A percentile compares a stretch with the other conserved stretches of the same genome.
phyloP scores from a whole-genome alignment of 2,329 filamentous ascomycete species.

The Cercospora zeina region DNA sequence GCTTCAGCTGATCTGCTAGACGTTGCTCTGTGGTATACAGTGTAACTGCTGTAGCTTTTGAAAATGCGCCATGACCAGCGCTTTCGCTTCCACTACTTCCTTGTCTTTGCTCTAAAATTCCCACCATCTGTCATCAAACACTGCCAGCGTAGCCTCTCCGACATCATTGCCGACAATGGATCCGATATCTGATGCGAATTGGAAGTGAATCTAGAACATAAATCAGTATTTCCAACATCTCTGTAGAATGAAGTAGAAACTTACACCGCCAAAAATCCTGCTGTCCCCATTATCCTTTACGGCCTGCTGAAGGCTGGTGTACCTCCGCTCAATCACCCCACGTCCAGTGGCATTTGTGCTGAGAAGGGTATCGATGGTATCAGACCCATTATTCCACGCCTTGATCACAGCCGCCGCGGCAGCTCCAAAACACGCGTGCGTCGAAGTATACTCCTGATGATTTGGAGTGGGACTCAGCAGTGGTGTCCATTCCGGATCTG shows the following conservation, averaged over 20 bases:
- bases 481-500: slow-evolving; percentile 33
- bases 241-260: background rate
- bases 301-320: slow-evolving; percentile 34
- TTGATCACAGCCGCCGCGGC: slow-evolving; percentile 35
- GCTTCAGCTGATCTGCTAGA: background rate
- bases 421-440: slow-evolving; percentile 36
- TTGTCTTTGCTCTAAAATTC: background rate
- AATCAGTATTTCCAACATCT: background rate
- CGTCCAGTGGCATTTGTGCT: slow-evolving; percentile 37
- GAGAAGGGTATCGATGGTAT: slow-evolving; percentile 26
- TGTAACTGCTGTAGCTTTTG: background rate
- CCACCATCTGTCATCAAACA: slow-evolving; percentile 9
- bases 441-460: slow-evolving; percentile 37
- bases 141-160: slow-evolving; percentile 13
- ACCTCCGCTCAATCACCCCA: slow-evolving; percentile 32
- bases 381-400: slow-evolving; percentile 31
- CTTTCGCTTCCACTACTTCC: background rate
- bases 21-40: background rate
- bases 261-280: slow-evolving; percentile 34
- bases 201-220: slow-evolving; percentile 32
- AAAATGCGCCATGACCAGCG: background rate
- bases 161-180: slow-evolving; percentile 27
- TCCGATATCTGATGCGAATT: slow-evolving; percentile 33
- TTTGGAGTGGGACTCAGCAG: slow-evolving; percentile 34
- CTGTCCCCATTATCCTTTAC: slow-evolving; percentile 37